These are phyloP conservation scores for Suillus hirtellus DNA, from an alignment of 768 basidiomycete genomes.

Conservation along the genomic window DNA sequence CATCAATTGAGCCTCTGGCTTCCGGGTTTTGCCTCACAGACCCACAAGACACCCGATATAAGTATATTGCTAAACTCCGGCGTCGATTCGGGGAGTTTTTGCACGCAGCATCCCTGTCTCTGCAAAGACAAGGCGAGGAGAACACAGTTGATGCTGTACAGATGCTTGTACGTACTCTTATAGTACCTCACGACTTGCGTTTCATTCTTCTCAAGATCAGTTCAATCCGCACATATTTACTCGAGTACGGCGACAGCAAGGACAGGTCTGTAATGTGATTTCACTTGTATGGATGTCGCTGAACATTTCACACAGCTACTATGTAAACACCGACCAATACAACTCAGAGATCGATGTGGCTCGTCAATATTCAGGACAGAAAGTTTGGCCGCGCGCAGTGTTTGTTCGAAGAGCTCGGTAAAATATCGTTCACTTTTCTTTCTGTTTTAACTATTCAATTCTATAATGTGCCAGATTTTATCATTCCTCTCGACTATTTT, in stretches of 20 bases:
- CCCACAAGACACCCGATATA: slow-evolving; percentile 61
- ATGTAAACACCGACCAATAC: slow-evolving; percentile 57
- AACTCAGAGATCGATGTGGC: slow-evolving; percentile 64
- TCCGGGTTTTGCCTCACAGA: slow-evolving; percentile 72
- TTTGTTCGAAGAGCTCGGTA: slow-evolving; percentile 68
- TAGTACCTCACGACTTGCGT: neutral
- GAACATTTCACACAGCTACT: slow-evolving; percentile 43
- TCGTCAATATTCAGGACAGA: slow-evolving; percentile 67
- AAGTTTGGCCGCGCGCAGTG: slow-evolving; percentile 74
- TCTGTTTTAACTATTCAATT: slow-evolving; percentile 10
- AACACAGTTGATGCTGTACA: slow-evolving; percentile 82
- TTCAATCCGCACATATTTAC: slow-evolving; percentile 68
- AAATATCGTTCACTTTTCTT: slow-evolving; percentile 13
- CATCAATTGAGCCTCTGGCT: slow-evolving; percentile 56
- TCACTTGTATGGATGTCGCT: slow-evolving; percentile 7
- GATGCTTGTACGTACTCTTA: slow-evolving; percentile 21
- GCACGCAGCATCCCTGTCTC: slow-evolving; percentile 64
- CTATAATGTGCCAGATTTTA: slow-evolving; percentile 45
- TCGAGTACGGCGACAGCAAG: slow-evolving; percentile 73
- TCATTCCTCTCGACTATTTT: slow-evolving; percentile 65
- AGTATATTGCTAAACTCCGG: slow-evolving; percentile 57
- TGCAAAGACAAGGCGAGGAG: slow-evolving; percentile 75
- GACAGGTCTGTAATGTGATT: slow-evolving; percentile 41
- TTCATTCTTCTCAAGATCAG: slow-evolving; percentile 3
- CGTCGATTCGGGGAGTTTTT: slow-evolving; percentile 68